A percentile compares a stretch with the other conserved stretches of the same genome.
Evolutionary conservation across 345 rosid species (phyloP).

Genomic region (Acer yangbiense): DNA sequence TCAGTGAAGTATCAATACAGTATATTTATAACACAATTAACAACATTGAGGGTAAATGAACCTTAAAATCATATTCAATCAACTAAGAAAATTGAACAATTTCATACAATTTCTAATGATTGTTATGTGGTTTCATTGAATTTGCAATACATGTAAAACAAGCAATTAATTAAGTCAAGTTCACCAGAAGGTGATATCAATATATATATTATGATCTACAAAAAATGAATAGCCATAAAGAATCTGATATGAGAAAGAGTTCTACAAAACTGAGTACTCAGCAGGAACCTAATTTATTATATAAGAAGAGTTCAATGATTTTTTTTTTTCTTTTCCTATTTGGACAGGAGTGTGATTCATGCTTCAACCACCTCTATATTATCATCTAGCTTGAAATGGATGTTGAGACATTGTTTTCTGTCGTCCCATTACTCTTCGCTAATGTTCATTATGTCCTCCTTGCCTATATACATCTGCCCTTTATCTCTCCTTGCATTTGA

Average conservation of each 20-base stretch:
- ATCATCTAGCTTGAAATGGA: background rate
- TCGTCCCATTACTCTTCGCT: conserved; percentile 23
- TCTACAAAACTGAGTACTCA: too few relatives aligned
- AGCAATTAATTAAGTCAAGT: background rate
- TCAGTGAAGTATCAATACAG: too few relatives aligned
- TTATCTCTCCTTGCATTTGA: conserved; percentile 52
- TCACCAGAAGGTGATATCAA: background rate
- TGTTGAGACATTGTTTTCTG: background rate
- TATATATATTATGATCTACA: too few relatives aligned
- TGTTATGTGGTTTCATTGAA: background rate
- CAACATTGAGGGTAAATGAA: too few relatives aligned
- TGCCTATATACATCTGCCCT: conserved; percentile 76
- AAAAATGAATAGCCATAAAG: too few relatives aligned
- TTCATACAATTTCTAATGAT: background rate
- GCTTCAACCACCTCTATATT: background rate
- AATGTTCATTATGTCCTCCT: conserved; percentile 71
- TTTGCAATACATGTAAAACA: background rate
- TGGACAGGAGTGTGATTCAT: background rate
- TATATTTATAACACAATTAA: too few relatives aligned
- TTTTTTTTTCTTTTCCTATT: too few relatives aligned
- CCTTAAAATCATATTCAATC: background rate
- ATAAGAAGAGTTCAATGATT: too few relatives aligned
- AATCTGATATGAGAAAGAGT: too few relatives aligned
- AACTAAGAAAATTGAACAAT: background rate
- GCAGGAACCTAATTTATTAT: too few relatives aligned